Percentiles rank a stretch among this genome's conserved stretches.
These are phyloP conservation scores for Fusarium ambrosium DNA, from an alignment of 2,329 filamentous ascomycete species.

Conservation along the genomic window DNA sequence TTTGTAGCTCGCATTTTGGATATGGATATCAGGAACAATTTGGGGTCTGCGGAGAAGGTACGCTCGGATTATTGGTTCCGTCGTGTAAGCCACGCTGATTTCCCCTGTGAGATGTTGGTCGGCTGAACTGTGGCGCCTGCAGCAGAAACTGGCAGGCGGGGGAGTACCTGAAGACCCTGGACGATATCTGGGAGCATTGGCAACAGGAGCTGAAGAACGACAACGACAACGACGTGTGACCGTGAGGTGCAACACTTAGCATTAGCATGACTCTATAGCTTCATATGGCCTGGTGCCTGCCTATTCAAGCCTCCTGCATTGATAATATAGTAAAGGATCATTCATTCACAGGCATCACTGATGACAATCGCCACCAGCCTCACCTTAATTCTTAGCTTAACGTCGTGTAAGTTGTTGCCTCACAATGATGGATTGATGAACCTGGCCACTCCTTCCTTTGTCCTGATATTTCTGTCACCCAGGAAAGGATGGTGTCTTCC, in stretches of 20 bases:
- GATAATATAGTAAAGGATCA: neutral
- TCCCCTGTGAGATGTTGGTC: neutral
- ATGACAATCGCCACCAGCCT: slow-evolving; percentile 17
- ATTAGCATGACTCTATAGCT: neutral
- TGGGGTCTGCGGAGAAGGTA: slow-evolving; percentile 7
- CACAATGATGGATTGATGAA: neutral
- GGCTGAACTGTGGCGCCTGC: slow-evolving; percentile 9
- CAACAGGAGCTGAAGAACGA: neutral
- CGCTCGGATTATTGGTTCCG: neutral
- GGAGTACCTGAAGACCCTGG: neutral
- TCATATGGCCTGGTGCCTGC: neutral
- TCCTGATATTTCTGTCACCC: slow-evolving; percentile 6
- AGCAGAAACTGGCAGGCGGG: slow-evolving; percentile 7
- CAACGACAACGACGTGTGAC: neutral
- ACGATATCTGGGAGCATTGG: neutral
- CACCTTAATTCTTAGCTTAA: neutral
- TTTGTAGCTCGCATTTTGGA: neutral
- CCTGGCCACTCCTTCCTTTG: neutral
- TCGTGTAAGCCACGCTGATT: neutral
- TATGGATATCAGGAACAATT: neutral
- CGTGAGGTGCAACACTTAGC: neutral
- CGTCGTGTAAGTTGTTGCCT: neutral
- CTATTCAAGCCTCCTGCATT: neutral
- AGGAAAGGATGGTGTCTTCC: slow-evolving; percentile 16
- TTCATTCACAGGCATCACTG: neutral